These are phyloP conservation scores for Boletus edulis DNA, from an alignment of 768 basidiomycete species.

Conservation along the genomic window DNA sequence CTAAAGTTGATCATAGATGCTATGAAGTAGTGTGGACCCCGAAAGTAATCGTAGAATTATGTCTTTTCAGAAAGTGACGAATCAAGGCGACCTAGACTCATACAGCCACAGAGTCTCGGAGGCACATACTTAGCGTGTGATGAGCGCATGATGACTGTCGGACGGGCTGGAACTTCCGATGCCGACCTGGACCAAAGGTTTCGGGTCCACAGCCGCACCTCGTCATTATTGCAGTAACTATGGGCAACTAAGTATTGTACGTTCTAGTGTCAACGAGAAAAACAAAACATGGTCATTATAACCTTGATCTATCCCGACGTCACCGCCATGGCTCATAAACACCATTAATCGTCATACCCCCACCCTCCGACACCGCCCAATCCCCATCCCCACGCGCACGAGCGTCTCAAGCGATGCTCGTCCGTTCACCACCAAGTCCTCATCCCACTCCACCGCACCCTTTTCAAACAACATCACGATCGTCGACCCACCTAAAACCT, in stretches of 20 bases:
- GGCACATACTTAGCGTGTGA: no score
- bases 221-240: no score
- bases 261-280: not conserved
- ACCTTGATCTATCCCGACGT: not conserved
- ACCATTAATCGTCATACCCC: slow-evolving; percentile 3
- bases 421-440: slow-evolving; percentile 85
- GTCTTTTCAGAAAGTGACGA: no score
- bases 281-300: not conserved
- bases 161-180: no score
- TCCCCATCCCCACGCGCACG: slow-evolving; percentile 83
- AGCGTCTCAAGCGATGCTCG: slow-evolving; percentile 84
- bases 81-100: no score
- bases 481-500: slow-evolving; percentile 73
- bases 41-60: no score
- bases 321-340: not conserved
- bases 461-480: slow-evolving; percentile 90
- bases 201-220: no score
- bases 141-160: no score
- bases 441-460: slow-evolving; percentile 84
- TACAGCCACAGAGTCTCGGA: no score
- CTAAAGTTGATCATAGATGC: no score
- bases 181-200: no score
- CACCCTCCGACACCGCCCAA: slow-evolving; percentile 47
- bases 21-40: no score
- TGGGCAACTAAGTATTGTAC: not conserved